These are phyloP conservation scores for Claviceps pusilla DNA, from an alignment of 2,329 filamentous ascomycete genomes.

Conservation along the genomic window DNA sequence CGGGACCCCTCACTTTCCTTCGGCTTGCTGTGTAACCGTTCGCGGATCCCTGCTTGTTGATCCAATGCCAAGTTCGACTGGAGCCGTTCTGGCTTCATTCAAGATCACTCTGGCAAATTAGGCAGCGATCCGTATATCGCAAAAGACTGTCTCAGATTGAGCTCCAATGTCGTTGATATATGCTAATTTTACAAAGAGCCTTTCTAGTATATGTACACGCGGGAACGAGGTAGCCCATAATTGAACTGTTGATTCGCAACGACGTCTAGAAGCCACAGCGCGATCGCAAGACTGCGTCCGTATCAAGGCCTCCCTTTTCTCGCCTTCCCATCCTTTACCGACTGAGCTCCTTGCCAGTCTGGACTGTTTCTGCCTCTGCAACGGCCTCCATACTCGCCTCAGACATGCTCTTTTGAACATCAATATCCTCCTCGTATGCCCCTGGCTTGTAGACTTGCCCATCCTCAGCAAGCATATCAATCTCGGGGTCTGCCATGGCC, in stretches of 20 bases:
- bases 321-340: neutral
- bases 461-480: constrained; percentile 38
- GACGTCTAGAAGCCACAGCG: neutral
- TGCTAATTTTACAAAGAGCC: constrained; percentile 1
- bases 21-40: neutral
- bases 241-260: neutral
- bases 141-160: neutral
- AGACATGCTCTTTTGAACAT: constrained; percentile 13
- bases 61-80: neutral
- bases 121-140: neutral
- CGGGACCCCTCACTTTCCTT: neutral
- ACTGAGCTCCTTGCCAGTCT: neutral
- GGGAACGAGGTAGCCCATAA: neutral
- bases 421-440: constrained; percentile 21
- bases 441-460: constrained; percentile 35
- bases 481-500: constrained; percentile 51
- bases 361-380: constrained; percentile 7
- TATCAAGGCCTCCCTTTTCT: neutral
- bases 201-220: constrained; percentile 1
- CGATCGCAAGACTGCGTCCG: neutral
- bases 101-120: neutral
- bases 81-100: neutral
- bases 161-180: neutral
- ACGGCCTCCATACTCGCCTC: constrained; percentile 7
- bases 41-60: neutral